Evolutionary conservation across 805 yeast species (phyloP), one percentile per base, ranked within the genome.

Genomic region (Jamesozyma gamospora): DNA sequence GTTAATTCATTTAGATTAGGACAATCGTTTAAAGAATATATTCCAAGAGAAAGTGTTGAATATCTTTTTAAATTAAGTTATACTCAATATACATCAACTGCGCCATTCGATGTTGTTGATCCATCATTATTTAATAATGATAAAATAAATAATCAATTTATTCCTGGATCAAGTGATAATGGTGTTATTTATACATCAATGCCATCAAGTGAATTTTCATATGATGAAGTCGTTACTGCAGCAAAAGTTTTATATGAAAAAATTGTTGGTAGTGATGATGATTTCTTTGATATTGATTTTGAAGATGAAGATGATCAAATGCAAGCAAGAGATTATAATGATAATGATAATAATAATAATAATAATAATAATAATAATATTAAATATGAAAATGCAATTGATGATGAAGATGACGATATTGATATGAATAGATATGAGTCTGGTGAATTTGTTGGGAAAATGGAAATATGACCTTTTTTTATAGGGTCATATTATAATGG

Each of bases 201-300:
- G 76, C 94, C 94, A 18, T 78, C 88, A 1, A 69, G 82, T 7
- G 97, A 90, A 55, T 72, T 92, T 25, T 81, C 95, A 29, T 90
- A 87, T 59, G 96, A 90, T 58, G 97, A 96, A 25, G 74, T 84
- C 4, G 75, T 90, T 15, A 77, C 88, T 2, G 92, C 86, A 44
- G 86, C 88, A 6, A 82, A 77, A 55, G 65, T 74, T 16, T 58
- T 90, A 32, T 90, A 85, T 58, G 78, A 75, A 44, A 69, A 72
- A 41, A 79, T 90, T 45, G 94, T 92, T 10, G 97, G 97, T 9
- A 75, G 94, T 2, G 92, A 83, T 56, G 96, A 90, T 52, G 97
- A 90, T 62, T 92, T 92, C 65, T 90, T 90, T 56, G 95, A 86
- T 59, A 84, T 90, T 32, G 97, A 90, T 62, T 90, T 90, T 56